Evolutionary conservation across 805 yeast species (phyloP).

Genomic region (Nakazawaea ambrosiae): DNA sequence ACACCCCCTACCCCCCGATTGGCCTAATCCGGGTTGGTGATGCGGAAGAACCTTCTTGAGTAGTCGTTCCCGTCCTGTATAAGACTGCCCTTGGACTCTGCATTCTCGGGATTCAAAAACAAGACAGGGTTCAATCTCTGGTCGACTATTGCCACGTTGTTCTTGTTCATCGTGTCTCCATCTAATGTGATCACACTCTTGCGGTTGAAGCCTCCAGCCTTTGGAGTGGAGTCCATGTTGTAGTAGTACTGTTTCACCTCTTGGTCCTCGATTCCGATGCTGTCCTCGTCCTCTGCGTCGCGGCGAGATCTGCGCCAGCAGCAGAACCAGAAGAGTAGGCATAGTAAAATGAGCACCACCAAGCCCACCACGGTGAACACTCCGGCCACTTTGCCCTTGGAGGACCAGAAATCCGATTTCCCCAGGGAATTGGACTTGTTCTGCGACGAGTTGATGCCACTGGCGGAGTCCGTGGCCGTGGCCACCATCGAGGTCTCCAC

Average conservation of each 20-base stretch:
- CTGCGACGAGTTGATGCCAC: conserved; percentile 7
- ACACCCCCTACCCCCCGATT: too few species aligned
- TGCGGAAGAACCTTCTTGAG: conserved; percentile 44
- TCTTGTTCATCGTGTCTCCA: conserved; percentile 16
- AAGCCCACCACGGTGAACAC: conserved; percentile 77
- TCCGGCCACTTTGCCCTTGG: conserved; percentile 78
- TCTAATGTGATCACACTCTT: conserved; percentile 5
- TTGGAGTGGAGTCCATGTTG: neutral
- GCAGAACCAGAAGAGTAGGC: conserved; percentile 29
- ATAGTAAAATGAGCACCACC: conserved; percentile 39
- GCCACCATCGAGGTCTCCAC: neutral
- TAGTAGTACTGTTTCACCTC: neutral
- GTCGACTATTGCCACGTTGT: conserved; percentile 33
- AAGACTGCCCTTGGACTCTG: conserved; percentile 28
- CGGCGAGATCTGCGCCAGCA: neutral
- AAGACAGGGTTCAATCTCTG: conserved; percentile 54
- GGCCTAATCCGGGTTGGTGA: conserved; percentile 35
- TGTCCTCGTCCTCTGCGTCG: conserved; percentile 10
- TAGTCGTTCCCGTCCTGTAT: conserved; percentile 53
- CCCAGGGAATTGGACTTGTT: too few species aligned
- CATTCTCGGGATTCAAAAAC: conserved; percentile 31
- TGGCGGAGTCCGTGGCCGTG: conserved; percentile 8
- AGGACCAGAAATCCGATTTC: conserved; percentile 54
- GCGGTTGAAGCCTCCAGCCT: conserved; percentile 3
- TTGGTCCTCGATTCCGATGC: neutral